Conservation (phyloP, 257 asterid species). For the Eustoma russellianum region DNA sequence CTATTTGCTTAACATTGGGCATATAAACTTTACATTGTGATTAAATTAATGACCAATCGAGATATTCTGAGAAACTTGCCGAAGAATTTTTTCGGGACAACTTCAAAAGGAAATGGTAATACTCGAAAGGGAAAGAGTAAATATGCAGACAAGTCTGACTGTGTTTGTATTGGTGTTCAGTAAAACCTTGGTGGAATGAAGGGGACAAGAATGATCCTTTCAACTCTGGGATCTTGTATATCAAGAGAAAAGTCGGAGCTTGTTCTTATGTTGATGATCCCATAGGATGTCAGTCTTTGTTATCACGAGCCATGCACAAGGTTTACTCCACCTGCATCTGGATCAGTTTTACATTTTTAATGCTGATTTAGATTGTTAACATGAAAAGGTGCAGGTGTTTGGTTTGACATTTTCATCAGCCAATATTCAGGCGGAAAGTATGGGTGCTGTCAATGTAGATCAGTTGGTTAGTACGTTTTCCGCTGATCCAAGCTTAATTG, state of each 20-base stretch:
- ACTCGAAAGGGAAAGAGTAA: not conserved
- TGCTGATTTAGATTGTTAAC: slow-evolving; percentile 8
- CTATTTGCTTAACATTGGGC: no score
- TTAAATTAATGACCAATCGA: no score
- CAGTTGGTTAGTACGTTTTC: slow-evolving; percentile 91
- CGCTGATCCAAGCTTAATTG: slow-evolving; percentile 88
- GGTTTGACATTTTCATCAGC: slow-evolving; percentile 45
- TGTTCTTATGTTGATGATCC: slow-evolving; percentile 97
- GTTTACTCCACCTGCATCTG: slow-evolving; percentile 21
- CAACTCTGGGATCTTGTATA: slow-evolving; percentile 76
- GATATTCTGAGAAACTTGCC: no score
- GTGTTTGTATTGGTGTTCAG: slow-evolving; percentile 36
- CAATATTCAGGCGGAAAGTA: slow-evolving; percentile 24
- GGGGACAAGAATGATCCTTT: slow-evolving; percentile 80
- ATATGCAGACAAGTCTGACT: not conserved
- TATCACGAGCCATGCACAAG: slow-evolving; percentile 96
- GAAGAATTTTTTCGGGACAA: no score
- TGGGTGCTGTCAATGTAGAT: slow-evolving; percentile 62
- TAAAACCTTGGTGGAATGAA: slow-evolving; percentile 84
- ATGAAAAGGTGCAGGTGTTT: slow-evolving; percentile 48
- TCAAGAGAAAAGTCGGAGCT: slow-evolving; percentile 93
- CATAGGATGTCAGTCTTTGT: slow-evolving; percentile 84
- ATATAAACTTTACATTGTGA: no score
- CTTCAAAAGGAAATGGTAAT: no score
- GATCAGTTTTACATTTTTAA: slow-evolving; percentile 11